Base-by-base conservation (phyloP, 441 rosid species). In the Corymbia calophylla region DNA sequence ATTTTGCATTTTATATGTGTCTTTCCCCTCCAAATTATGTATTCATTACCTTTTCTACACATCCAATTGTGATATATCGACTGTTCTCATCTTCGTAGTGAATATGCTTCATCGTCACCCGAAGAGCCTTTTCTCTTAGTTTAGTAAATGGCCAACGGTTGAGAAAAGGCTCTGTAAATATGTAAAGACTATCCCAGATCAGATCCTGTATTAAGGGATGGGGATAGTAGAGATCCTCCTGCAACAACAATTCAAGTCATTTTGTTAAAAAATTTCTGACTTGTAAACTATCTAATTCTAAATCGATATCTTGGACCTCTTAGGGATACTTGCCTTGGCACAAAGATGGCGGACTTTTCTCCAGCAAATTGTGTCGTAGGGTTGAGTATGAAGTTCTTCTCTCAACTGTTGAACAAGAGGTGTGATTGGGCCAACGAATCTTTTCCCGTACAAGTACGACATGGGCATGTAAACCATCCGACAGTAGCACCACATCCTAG, bases 321-420 rank as follows among this genome's bases (percentile, higher is more conserved):
- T 73, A 39, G 23, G 11, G 48, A n/a, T n/a, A 10, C 44, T 35
- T 23, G 29, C 60, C 89, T 87, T 62, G 87, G 91, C 91, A 27
- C 89, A 90, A 32, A 80, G 91, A 87, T 90, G 91, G 5, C 89
- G 55, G 54, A 81, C 89, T 82, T 87, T 90, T 8, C 87, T 82
- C 91, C 91, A 90, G 32, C 9, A 77, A 56, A 90, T 82, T 17
- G 86, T 93, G 88, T 89, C 53, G 77, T 95, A 95, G 84, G 95
- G 93, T 77, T 95, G 92, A 77, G 91, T 93, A 87, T 95, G 94
- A 17, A 95, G 92, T 88, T 95, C 97, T 86, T 92, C 92, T 7
- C 96, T 94, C 70, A 95, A 89, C 88, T 94, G 91, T 55, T 91
- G 89, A 87, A 95, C 88, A 35, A 95, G 88, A 18, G 85, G 70